These are phyloP conservation scores for Thyridium curvatum DNA, from an alignment of 2,329 filamentous ascomycete species.

Conservation along the genomic window DNA sequence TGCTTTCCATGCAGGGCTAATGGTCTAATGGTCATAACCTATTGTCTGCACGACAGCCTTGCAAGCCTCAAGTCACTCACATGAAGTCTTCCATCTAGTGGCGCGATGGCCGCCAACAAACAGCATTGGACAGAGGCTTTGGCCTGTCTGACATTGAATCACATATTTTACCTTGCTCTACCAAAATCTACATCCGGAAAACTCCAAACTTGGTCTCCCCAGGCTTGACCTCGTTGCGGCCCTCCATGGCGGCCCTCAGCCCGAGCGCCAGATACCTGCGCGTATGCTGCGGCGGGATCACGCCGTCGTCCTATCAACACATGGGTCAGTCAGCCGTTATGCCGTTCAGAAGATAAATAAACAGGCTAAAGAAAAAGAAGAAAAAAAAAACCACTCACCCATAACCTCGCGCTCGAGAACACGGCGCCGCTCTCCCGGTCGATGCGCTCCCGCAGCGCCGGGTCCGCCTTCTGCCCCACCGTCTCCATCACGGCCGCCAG, in stretches of 20 bases:
- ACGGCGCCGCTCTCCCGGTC: conserved; percentile 84
- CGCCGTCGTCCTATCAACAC: conserved; percentile 64
- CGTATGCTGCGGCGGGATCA: conserved; percentile 74
- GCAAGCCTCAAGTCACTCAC: no score
- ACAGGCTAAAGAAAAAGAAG: conserved; percentile 4
- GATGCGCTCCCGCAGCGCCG: conserved; percentile 74
- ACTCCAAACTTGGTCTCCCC: conserved; percentile 69
- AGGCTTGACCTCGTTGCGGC: conserved; percentile 53
- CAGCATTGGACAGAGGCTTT: no score
- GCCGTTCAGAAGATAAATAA: conserved; percentile 4
- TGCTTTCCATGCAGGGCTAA: no score
- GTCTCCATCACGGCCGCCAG: conserved; percentile 90
- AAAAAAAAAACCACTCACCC: conserved; percentile 57
- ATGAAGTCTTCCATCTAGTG: no score
- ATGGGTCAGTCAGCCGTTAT: no score
- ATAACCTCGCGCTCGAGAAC: conserved; percentile 82
- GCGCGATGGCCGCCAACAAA: no score
- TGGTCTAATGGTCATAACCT: no score
- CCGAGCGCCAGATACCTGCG: conserved; percentile 65
- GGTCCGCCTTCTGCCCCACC: conserved; percentile 78
- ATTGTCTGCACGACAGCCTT: no score
- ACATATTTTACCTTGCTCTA: no score
- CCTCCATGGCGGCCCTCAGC: conserved; percentile 65
- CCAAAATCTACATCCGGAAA: conserved; percentile 71
- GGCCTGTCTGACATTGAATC: no score